phyloP scores from a whole-genome alignment of 352 stramenopile genomes.

The Ophiocytium majus region DNA sequence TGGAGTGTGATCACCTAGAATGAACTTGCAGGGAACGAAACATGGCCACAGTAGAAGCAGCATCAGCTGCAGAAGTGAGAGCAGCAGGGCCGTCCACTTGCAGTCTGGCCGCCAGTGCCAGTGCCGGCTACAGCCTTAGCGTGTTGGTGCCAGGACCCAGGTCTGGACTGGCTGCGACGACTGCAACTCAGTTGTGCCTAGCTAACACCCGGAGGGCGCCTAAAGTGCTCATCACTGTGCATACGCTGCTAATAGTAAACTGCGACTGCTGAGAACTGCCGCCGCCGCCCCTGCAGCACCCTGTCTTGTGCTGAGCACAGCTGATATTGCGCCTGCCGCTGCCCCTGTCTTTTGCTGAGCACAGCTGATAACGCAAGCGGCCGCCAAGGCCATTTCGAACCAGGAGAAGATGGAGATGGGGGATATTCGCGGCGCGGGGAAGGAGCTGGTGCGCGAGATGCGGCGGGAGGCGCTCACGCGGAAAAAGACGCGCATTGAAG shows the following conservation, averaged over 20 bases:
- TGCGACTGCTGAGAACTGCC: not conserved
- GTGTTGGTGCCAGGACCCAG: too few species aligned
- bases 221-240: not conserved
- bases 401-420: slow-evolving; percentile 16
- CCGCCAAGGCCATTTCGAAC: slow-evolving; percentile 15
- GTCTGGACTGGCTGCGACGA: too few species aligned
- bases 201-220: not conserved
- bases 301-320: not conserved
- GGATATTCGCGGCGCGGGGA: slow-evolving; percentile 15
- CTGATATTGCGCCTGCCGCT: not conserved
- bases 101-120: too few species aligned
- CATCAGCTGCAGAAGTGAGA: too few species aligned
- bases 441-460: slow-evolving; percentile 25
- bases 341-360: not conserved
- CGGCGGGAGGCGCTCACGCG: slow-evolving; percentile 20
- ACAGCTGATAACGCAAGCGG: slow-evolving; percentile 12
- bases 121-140: too few species aligned
- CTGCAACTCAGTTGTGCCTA: too few species aligned
- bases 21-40: too few species aligned
- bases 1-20: too few species aligned
- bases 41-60: too few species aligned
- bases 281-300: not conserved
- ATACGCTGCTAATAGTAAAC: not conserved
- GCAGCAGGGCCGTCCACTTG: too few species aligned
- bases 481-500: slow-evolving; percentile 32